Conservation (phyloP, 306 rosid genomes). For the Dryas alaskensis region DNA sequence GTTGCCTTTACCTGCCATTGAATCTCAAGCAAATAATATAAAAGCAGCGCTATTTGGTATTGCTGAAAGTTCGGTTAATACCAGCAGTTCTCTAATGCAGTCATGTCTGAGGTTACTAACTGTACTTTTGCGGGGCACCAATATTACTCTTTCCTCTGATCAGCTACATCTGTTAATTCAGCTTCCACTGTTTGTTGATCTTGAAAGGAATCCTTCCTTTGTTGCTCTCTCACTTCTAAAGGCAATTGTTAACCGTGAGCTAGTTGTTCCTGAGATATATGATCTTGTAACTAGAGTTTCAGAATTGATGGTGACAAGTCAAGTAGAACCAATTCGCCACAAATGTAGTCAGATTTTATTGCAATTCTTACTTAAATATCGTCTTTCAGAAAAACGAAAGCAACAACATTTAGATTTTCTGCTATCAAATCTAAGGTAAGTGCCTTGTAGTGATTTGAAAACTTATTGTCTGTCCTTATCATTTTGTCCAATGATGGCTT, state of each 20-base stretch:
- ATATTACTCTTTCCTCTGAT: conserved; percentile 63
- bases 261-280: conserved; percentile 80
- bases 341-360: conserved; percentile 77
- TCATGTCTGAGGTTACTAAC: conserved; percentile 72
- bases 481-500: conserved; percentile 10
- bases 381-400: conserved; percentile 66
- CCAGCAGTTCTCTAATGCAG: conserved; percentile 71
- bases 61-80: conserved; percentile 54
- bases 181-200: conserved; percentile 77
- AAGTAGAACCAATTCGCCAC: conserved; percentile 66
- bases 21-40: conserved; percentile 60
- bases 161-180: conserved; percentile 67
- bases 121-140: conserved; percentile 66
- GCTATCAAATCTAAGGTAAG: conserved; percentile 74
- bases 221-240: conserved; percentile 77
- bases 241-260: conserved; percentile 71
- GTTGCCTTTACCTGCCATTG: conserved; percentile 75
- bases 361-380: conserved; percentile 81
- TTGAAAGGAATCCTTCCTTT: conserved; percentile 65
- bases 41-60: conserved; percentile 67
- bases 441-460: conserved; percentile 4
- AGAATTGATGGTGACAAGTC: conserved; percentile 93
- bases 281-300: conserved; percentile 75
- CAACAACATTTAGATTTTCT: conserved; percentile 77
- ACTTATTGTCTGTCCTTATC: conserved; percentile 5